These are phyloP conservation scores for Sarocladium strictum DNA, from an alignment of 2,329 filamentous ascomycete genomes.

Conservation along the genomic window DNA sequence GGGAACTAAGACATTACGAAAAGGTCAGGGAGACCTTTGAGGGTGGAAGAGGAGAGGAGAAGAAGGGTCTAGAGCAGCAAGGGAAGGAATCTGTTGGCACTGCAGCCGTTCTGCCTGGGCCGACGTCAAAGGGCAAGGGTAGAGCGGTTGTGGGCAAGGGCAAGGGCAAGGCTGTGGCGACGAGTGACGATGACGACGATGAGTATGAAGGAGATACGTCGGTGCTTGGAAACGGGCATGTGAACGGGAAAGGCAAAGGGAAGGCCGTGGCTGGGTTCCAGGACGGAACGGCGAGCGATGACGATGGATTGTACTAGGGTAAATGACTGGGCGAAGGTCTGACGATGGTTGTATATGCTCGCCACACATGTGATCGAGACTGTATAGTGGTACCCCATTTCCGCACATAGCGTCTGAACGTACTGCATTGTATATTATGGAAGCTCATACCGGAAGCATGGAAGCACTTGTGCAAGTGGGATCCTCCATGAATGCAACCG, in stretches of 20 bases:
- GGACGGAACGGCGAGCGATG: constrained; percentile 48
- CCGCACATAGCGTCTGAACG: too few species aligned
- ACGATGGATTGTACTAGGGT: constrained; percentile 49
- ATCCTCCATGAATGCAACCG: too few species aligned
- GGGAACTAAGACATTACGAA: constrained; percentile 89
- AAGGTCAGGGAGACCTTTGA: constrained; percentile 79
- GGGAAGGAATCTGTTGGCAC: not conserved
- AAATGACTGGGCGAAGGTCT: not conserved
- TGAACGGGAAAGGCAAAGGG: constrained; percentile 45
- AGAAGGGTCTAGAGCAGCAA: constrained; percentile 19
- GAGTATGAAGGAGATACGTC: constrained; percentile 25
- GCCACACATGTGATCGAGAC: too few species aligned
- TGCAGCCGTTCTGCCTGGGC: constrained; percentile 31
- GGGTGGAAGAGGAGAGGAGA: constrained; percentile 40
- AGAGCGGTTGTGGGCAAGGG: constrained; percentile 24
- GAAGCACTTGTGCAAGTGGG: too few species aligned
- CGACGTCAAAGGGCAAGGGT: constrained; percentile 27
- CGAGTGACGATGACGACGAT: constrained; percentile 26
- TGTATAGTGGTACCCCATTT: too few species aligned
- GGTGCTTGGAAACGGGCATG: constrained; percentile 18
- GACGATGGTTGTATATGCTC: too few species aligned
- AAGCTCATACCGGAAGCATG: too few species aligned
- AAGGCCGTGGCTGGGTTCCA: constrained; percentile 48
- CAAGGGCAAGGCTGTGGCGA: constrained; percentile 26
- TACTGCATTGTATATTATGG: too few species aligned